phyloP scores from a whole-genome alignment of 1,284 basidiomycete genomes.

The Cutaneotrichosporon sp. region DNA sequence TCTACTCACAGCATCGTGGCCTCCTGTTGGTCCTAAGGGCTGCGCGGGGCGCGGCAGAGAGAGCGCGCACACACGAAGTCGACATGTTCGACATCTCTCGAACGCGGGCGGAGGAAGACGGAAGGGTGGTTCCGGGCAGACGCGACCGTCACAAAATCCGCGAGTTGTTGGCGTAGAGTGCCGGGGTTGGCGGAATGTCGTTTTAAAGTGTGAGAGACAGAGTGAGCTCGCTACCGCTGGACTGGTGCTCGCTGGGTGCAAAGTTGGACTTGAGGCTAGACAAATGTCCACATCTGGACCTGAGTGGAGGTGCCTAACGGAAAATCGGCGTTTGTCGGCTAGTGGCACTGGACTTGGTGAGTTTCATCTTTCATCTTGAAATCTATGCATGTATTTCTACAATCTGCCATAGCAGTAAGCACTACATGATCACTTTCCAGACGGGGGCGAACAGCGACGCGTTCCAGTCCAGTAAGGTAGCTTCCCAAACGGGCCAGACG shows the following conservation, averaged over 20 bases:
- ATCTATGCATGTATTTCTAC: not conserved
- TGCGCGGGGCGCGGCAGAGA: constrained; percentile 9
- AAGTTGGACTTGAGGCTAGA: constrained; percentile 6
- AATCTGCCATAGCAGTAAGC: not conserved
- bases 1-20: constrained; percentile 4
- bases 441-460: constrained; percentile 1
- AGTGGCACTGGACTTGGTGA: constrained; percentile 1
- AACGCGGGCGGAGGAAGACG: not conserved
- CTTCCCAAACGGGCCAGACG: constrained; percentile 18
- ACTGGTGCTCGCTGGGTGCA: constrained; percentile 8
- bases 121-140: not conserved
- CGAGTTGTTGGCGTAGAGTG: not conserved
- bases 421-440: not conserved
- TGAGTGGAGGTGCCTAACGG: constrained; percentile 14
- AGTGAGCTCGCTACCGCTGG: constrained; percentile 4
- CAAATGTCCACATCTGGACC: constrained; percentile 3
- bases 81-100: constrained; percentile 5
- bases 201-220: not conserved
- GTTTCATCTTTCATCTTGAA: not conserved
- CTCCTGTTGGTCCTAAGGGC: constrained; percentile 4
- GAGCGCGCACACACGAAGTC: constrained; percentile 8
- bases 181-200: not conserved
- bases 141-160: not conserved
- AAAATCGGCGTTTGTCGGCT: constrained; percentile 9
- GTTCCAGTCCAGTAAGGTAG: not conserved